phyloP scores from a whole-genome alignment of 2,329 filamentous ascomycete genomes.

The Neofusicoccum umdonicola region DNA sequence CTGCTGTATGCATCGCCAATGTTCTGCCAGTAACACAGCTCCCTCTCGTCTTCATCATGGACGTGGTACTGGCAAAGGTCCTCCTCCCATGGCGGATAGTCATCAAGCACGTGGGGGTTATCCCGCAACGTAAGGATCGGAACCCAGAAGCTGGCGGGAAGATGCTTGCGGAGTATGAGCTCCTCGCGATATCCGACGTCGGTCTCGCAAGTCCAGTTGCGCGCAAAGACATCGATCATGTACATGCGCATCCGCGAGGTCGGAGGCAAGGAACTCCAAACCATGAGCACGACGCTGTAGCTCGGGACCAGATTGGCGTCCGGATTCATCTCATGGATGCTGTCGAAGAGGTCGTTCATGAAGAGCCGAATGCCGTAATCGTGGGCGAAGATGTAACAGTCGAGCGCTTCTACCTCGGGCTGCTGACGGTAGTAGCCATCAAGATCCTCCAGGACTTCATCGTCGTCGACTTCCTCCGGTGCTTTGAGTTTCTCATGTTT shows the following conservation, averaged over 20 bases:
- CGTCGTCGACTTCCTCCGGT: not conserved
- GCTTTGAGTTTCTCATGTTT: not conserved
- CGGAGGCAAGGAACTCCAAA: not conserved
- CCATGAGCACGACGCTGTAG: constrained; percentile 1
- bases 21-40: not conserved
- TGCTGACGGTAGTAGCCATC: not conserved
- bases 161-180: not conserved
- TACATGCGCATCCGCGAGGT: not conserved
- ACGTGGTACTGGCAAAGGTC: constrained; percentile 3
- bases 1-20: not conserved
- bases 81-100: constrained; percentile 2
- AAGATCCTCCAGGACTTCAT: not conserved
- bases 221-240: not conserved
- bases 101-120: not conserved
- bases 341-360: constrained; percentile 12
- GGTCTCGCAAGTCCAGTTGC: not conserved
- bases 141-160: not conserved
- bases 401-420: not conserved
- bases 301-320: not conserved
- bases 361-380: not conserved
- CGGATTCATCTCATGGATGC: not conserved
- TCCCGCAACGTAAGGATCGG: not conserved
- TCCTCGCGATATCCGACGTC: not conserved
- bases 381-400: constrained; percentile 9
- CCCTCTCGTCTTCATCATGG: not conserved